Base-by-base conservation (phyloP, 1,284 basidiomycete genomes). In the Moesziomyces aphidis region DNA sequence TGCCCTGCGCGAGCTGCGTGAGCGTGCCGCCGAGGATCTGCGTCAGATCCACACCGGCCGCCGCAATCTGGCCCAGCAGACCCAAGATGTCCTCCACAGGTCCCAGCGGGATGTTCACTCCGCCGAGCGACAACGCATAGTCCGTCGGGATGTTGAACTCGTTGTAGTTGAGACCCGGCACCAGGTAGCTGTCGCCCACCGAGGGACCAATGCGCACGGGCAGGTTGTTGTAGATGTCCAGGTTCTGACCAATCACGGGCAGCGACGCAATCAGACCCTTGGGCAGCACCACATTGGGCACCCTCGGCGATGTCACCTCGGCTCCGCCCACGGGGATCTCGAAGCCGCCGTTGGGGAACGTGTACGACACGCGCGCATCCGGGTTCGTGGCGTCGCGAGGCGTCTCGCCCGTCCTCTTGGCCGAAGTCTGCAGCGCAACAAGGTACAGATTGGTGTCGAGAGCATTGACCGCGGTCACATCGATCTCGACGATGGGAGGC, bases 221-320 rank as follows among this genome's bases (percentile, higher is more conserved):
- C 17, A 79, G 36, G 19, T 63, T 48, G 55, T 72, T 80, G 73
- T 67, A 75, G 42, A 74, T 62, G 54, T 80, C 75, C 22, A 78
- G 36, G 19, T 67, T 72, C 47, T 76, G 42, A 23, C 72, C 78
- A 28, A 82, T 67, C 17, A 76, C 46, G 3, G 23, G 31, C 21
- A 79, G 57, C 36, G 76, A 77, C 15, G 8, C 50, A 5, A 76
- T 1, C 19, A 82, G 60, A 49, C 80, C 80, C 54, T 73, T 73
- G 50, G 66, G 49, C 39, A 78, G 45, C 6, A 73, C 44, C n/a
- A 80, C 70, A 49, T 78, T 58, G 51, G 65, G 57, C 4, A 83
- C 48, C 23, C 62, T 62, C 1, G 24, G 28, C 21, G 74, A 77
- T 23, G 11, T 13, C 10, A 34, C 31, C 31, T 34, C 31, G 10